Percentiles rank a stretch among this genome's conserved stretches.
phyloP scores from a whole-genome alignment of 169 alveolate genomes.

The Cryptosporidium ryanae region DNA sequence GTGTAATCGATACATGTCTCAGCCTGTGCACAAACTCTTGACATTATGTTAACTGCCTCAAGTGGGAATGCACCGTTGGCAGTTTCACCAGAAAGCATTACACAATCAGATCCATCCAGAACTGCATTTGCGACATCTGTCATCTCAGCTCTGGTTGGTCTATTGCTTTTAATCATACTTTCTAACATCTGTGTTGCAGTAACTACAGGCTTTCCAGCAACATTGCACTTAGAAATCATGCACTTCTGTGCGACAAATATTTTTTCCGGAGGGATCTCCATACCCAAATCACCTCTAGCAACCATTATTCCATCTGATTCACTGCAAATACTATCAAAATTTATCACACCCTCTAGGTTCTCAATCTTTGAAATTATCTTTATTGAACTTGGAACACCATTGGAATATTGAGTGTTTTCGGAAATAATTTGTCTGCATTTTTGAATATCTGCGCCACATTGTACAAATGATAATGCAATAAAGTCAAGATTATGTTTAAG shows the following conservation, averaged over 20 bases:
- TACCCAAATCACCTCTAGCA: conserved; percentile 99
- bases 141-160: conserved; percentile 99
- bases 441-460: conserved; percentile 84
- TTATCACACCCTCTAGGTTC: conserved; percentile 95
- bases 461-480: conserved; percentile 93
- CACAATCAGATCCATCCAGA: conserved; percentile 98
- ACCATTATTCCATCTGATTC: conserved; percentile 98
- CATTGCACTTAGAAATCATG: conserved; percentile 94
- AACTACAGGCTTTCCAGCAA: conserved; percentile 96
- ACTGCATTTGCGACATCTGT: conserved; percentile 99
- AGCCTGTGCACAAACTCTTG: conserved; percentile 86
- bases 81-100: conserved; percentile 92
- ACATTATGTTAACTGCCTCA: conserved; percentile 86
- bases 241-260: conserved; percentile 97
- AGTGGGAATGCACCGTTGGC: conserved; percentile 87
- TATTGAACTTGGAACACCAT: conserved; percentile 90
- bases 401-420: conserved; percentile 67
- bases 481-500: conserved; percentile 94
- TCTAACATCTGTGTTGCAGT: conserved; percentile 99
- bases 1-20: conserved; percentile 85
- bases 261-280: conserved; percentile 98
- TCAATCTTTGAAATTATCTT: conserved; percentile 97
- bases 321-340: conserved; percentile 93
- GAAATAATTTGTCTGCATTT: conserved; percentile 83
- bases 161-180: conserved; percentile 95